A percentile compares a stretch with the other conserved stretches of the same genome.
These are phyloP conservation scores for Mucor lusitanicus DNA, from an alignment of 371 early-diverging fungal species.

Conservation along the genomic window DNA sequence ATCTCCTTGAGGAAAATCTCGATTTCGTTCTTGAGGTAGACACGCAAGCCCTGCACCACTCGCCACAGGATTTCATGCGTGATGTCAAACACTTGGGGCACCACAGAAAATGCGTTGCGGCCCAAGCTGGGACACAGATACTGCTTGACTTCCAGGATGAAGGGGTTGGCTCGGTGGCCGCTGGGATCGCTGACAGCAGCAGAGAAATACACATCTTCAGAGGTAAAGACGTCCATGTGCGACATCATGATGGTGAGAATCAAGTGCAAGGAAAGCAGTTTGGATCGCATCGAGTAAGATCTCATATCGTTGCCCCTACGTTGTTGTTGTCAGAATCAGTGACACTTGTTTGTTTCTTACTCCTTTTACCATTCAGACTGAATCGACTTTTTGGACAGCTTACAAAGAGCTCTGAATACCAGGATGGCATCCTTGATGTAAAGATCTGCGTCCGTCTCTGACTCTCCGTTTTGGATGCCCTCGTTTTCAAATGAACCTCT, in stretches of 20 bases:
- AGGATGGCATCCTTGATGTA: slow-evolving; percentile 81
- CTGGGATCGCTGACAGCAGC: slow-evolving; percentile 24
- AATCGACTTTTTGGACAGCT: slow-evolving; percentile 79
- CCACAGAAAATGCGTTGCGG: slow-evolving; percentile 76
- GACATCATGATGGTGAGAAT: slow-evolving; percentile 59
- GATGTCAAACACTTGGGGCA: slow-evolving; percentile 82
- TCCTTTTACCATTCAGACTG: slow-evolving; percentile 45
- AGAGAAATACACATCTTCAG: slow-evolving; percentile 41
- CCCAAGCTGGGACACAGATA: slow-evolving; percentile 80
- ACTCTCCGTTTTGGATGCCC: slow-evolving; percentile 15
- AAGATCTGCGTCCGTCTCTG: slow-evolving; percentile 48
- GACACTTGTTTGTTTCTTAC: neutral
- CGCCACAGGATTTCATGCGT: slow-evolving; percentile 82
- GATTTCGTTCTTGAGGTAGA: slow-evolving; percentile 75
- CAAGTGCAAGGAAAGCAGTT: slow-evolving; percentile 63
- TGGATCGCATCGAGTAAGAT: slow-evolving; percentile 65
- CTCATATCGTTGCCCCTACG: slow-evolving; percentile 51
- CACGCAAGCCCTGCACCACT: slow-evolving; percentile 68
- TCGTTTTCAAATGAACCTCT: slow-evolving; percentile 40
- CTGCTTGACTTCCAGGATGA: slow-evolving; percentile 83
- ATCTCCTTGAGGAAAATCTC: slow-evolving; percentile 79
- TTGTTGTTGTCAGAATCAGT: neutral
- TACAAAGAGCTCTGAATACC: slow-evolving; percentile 91
- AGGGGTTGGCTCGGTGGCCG: slow-evolving; percentile 45
- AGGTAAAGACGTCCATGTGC: slow-evolving; percentile 60